Percentiles rank a stretch among this genome's conserved stretches.
These are phyloP conservation scores for Zea mays DNA, from an alignment of 176 grass and related monocot species.

Conservation along the genomic window DNA sequence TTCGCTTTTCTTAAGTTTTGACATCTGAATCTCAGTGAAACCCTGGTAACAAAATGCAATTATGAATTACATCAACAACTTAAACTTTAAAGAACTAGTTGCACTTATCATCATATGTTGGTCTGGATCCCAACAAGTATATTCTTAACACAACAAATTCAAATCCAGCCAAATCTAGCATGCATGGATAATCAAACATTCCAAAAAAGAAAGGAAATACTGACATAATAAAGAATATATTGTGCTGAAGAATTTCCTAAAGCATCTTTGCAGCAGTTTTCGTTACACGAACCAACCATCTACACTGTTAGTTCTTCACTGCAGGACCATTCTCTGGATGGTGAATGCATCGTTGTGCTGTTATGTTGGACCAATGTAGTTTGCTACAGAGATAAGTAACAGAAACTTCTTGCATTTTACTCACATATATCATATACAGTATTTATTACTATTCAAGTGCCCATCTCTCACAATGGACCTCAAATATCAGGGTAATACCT, in stretches of 20 bases:
- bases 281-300: background rate
- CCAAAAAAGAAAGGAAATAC: background rate
- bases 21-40: conserved; percentile 89
- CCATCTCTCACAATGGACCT: background rate
- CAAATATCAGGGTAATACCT: background rate
- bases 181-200: background rate
- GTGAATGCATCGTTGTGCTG: background rate
- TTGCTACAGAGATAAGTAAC: background rate
- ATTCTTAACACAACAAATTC: background rate
- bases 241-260: background rate
- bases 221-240: background rate
- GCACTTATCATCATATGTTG: background rate
- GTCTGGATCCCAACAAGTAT: background rate
- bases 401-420: background rate
- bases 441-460: background rate
- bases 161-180: background rate
- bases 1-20: conserved; percentile 94
- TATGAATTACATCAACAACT: background rate
- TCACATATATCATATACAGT: background rate
- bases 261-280: background rate
- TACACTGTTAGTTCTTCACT: background rate
- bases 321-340: background rate
- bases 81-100: conserved; percentile 13
- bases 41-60: conserved; percentile 57
- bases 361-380: background rate